phyloP scores from a whole-genome alignment of 345 rosid species.

The Aurinia saxatilis region DNA sequence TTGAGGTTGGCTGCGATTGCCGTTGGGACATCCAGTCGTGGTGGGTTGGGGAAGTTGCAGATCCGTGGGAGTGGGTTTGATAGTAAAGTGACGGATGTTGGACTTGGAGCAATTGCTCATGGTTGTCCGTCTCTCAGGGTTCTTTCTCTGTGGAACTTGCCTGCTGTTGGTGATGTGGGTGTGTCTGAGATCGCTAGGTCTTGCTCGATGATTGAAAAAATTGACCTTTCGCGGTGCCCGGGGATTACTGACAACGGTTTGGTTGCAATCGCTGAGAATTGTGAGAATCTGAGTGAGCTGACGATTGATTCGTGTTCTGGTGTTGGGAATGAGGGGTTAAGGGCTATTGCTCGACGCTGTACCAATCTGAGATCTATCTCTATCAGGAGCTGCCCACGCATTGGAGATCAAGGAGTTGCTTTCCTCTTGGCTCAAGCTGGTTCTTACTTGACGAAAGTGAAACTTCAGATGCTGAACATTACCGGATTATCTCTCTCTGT shows the following conservation, averaged over 20 bases:
- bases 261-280: constrained; percentile 51
- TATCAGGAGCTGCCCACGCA: constrained; percentile 60
- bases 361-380: constrained; percentile 60
- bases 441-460: constrained; percentile 48
- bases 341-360: constrained; percentile 63
- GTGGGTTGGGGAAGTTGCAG: constrained; percentile 86
- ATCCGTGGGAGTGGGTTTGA: constrained; percentile 59
- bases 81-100: constrained; percentile 56
- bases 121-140: constrained; percentile 80
- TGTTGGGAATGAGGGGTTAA: constrained; percentile 72
- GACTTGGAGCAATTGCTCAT: constrained; percentile 62
- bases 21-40: constrained; percentile 76
- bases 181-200: constrained; percentile 63
- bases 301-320: constrained; percentile 62
- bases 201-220: constrained; percentile 68
- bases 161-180: constrained; percentile 63
- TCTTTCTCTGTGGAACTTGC: constrained; percentile 77
- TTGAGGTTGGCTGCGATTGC: constrained; percentile 76
- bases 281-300: constrained; percentile 67
- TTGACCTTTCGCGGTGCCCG: constrained; percentile 69
- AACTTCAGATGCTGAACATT: constrained; percentile 71
- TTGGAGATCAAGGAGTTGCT: constrained; percentile 91
- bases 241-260: constrained; percentile 57
- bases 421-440: constrained; percentile 55
- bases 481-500: constrained; percentile 74